Base-by-base conservation (phyloP, 2,329 filamentous ascomycete species). In the Colletotrichum tanaceti region DNA sequence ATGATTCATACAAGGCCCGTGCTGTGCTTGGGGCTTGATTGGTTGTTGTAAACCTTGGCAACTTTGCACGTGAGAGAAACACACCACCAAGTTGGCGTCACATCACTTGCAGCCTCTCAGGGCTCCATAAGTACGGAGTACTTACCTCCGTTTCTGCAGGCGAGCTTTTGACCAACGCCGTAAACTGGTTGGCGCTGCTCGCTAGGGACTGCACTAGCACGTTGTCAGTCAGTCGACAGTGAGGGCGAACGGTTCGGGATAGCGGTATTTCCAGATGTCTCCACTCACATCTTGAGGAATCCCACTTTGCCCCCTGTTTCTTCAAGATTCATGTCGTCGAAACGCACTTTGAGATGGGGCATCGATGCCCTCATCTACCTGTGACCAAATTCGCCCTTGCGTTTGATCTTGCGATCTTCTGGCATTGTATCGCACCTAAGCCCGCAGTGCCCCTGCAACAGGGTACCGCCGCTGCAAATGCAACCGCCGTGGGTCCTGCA, bases 391-490 rank as follows among this genome's bases (percentile, higher is more conserved):
- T 9, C 32, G 32, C 32, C 32, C 32, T 35, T 35, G 32, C 32
- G 32, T 35, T 35, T 35, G 32, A 35, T 35, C 32, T 35, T 35
- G 32, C 32, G 32, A 10, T 32, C 32, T 32, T 10, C 9, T 32
- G 32, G 32, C 32, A 38, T 39, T 32, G 16, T 44, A 39, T 47
- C 44, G 16, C 32, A 49, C 6, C 20, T 35, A 35, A 50, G 10
- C 32, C 32, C 32, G 32, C 32, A 35, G 32, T 35, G 32, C 32
- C 32, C 32, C 32, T 35, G 28, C 7, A 35, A 52, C 44, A 54
- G 46, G 59, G 20, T 52, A 43, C 52, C 57, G 43, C 55, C 65
- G 57, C 28, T 18, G 7, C 43, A 20, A 14, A 47, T 46, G 43
- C 32, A 38, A 43, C 49, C 44, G 28, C 41, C 41, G 28, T 55